Evolutionary conservation across 2,329 filamentous ascomycete genomes (phyloP), one percentile per base, ranked within the genome.

Genomic region (Fusarium coffeatum): DNA sequence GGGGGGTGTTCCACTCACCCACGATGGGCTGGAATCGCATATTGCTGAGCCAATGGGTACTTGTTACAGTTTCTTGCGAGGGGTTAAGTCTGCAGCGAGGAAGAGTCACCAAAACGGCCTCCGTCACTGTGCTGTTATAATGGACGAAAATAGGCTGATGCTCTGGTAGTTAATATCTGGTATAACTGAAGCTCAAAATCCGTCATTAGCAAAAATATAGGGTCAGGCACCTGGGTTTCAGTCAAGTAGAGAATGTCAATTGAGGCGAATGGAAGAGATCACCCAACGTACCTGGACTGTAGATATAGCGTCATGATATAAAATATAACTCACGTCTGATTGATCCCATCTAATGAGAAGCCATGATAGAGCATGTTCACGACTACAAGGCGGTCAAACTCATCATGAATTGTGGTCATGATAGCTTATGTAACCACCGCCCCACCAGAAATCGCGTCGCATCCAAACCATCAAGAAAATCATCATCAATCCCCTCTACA

Each of bases 381-480:
- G 5, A 4, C 23, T 23, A 23, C 23, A 23, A 23, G 23, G 23
- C 23, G 23, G 23, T 23, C 23, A 23, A 23, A 5, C 23, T 23
- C 23, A 65, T 66, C 63, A 66, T 66, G 63, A 47, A 12, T 59
- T n/a, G 25, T 28, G 50, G 28, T 56, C 49, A 63, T 67, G 66
- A 56, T 49, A 10, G 59, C 66, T 74, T 54, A 74, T 55, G 47
- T 72, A 73, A 73, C 43, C 54, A 27, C 8, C 11, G 25, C 28
- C 23, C 41, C 69, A 73, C 71, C 46, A 61, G 46, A 71, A 69
- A 58, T 60, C 73, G 65, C 72, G 64, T 66, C 67, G 20, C 34
- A 53, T 40, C 28, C 13, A 42, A 34, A 47, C 54, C 27, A 50
- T 20, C 27, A 43, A 56, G 5, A 64, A 57, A 48, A 27, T 46